Evolutionary conservation across 257 asterid species (phyloP).

Genomic region (Solanum verrucosum): DNA sequence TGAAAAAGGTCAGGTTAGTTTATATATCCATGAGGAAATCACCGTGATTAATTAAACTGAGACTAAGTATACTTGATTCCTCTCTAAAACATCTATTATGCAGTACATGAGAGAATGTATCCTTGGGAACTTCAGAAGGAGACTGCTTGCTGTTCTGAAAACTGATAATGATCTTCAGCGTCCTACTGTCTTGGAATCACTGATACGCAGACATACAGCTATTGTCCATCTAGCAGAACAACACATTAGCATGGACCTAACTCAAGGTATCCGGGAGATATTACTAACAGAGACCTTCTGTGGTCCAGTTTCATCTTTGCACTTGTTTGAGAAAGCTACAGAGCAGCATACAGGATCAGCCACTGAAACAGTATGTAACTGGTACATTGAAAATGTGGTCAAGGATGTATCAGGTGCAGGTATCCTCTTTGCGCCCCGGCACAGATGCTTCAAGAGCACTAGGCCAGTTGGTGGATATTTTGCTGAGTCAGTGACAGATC

Average conservation of each 20-base stretch:
- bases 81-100: conserved; percentile 8
- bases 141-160: conserved; percentile 84
- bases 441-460: conserved; percentile 87
- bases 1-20: not conserved
- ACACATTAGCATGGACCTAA: conserved; percentile 97
- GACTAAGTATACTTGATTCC: not conserved
- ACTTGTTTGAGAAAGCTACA: conserved; percentile 76
- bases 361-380: conserved; percentile 82
- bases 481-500: conserved; percentile 81
- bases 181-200: conserved; percentile 78
- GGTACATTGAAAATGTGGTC: conserved; percentile 93
- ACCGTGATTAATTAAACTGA: not conserved
- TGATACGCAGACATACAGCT: conserved; percentile 77
- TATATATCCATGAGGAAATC: not conserved
- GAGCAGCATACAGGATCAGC: conserved; percentile 84
- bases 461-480: conserved; percentile 97
- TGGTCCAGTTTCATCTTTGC: conserved; percentile 93
- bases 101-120: conserved; percentile 99
- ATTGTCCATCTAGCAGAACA: conserved; percentile 95
- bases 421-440: conserved; percentile 79
- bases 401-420: conserved; percentile 89
- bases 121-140: conserved; percentile 86
- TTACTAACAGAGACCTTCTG: conserved; percentile 86
- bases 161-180: conserved; percentile 96
- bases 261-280: conserved; percentile 88